A percentile compares a stretch with the other conserved stretches of the same genome.
Evolutionary conservation across 148 eudicot species (phyloP).

Genomic region (Camellia japonica): DNA sequence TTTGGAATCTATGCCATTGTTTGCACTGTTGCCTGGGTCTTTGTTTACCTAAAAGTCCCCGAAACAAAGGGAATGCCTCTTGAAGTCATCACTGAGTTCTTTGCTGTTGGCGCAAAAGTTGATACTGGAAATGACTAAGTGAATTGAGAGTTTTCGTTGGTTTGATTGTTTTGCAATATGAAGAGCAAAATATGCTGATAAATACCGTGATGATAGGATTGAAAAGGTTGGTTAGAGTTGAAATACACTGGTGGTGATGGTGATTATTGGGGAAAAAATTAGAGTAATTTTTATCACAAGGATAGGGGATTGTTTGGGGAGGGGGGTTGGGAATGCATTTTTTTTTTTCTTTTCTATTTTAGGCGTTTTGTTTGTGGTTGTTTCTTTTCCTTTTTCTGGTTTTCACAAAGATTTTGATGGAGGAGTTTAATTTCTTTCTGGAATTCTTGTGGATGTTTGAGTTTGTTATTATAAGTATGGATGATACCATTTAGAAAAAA

Average conservation of each 20-base stretch:
- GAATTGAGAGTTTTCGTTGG: constrained; percentile 9
- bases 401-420: not conserved
- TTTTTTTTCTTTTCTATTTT: not conserved
- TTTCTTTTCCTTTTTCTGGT: not conserved
- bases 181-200: not conserved
- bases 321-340: too few species aligned
- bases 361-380: not conserved
- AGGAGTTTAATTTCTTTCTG: not conserved
- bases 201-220: not conserved
- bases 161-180: not conserved
- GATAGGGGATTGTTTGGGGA: not conserved
- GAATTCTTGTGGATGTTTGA: not conserved
- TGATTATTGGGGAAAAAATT: not conserved
- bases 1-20: constrained; percentile 73
- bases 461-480: not conserved
- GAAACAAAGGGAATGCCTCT: constrained; percentile 92
- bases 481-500: too few species aligned
- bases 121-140: constrained; percentile 18
- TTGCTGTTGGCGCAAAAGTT: constrained; percentile 67
- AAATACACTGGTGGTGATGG: not conserved
- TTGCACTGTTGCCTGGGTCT: constrained; percentile 64
- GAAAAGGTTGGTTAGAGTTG: not conserved
- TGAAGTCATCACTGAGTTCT: constrained; percentile 84
- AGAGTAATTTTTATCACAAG: not conserved
- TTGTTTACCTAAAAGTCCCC: constrained; percentile 70